Evolutionary conservation across 2,329 filamentous ascomycete genomes (phyloP).

Genomic region (Fusarium neocosmosporiellum): DNA sequence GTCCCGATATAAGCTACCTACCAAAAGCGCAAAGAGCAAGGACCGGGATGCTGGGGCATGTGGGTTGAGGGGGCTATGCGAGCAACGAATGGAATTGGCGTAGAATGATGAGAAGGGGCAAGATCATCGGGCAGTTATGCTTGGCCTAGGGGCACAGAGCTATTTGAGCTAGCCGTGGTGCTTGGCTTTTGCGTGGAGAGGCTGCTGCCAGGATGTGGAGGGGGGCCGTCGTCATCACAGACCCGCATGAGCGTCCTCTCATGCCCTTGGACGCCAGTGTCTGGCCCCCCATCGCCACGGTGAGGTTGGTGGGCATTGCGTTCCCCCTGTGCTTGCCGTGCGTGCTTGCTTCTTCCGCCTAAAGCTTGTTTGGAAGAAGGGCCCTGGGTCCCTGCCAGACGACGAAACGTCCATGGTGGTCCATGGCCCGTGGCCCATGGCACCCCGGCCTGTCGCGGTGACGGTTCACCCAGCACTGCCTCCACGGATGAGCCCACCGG

Average conservation of each 20-base stretch:
- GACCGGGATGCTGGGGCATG: slow-evolving; percentile 32
- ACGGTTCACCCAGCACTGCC: slow-evolving; percentile 43
- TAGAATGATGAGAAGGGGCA: slow-evolving; percentile 43
- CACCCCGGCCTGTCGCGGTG: slow-evolving; percentile 39
- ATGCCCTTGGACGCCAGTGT: slow-evolving; percentile 6
- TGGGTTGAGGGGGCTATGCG: slow-evolving; percentile 36
- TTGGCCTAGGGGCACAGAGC: slow-evolving; percentile 39
- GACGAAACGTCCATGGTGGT: slow-evolving; percentile 37
- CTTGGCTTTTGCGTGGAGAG: slow-evolving; percentile 44
- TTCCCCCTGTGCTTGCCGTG: slow-evolving; percentile 29
- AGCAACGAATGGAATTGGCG: slow-evolving; percentile 38
- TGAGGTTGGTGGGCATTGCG: slow-evolving; percentile 28
- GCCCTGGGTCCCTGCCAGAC: slow-evolving; percentile 38
- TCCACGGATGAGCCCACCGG: slow-evolving; percentile 44
- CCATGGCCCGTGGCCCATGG: background rate
- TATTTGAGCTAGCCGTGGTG: slow-evolving; percentile 41
- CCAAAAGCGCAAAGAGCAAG: slow-evolving; percentile 23
- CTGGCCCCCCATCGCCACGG: slow-evolving; percentile 11
- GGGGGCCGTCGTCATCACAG: slow-evolving; percentile 41
- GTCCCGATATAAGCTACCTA: slow-evolving; percentile 12
- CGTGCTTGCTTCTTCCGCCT: slow-evolving; percentile 38
- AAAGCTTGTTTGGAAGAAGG: slow-evolving; percentile 45
- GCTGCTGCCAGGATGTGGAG: slow-evolving; percentile 24
- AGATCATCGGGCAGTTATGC: slow-evolving; percentile 39
- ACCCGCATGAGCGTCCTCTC: slow-evolving; percentile 39